Percentiles rank a stretch among this genome's conserved stretches.
Evolutionary conservation across 305 asterid species (phyloP).

Genomic region (Euphrasia arctica): DNA sequence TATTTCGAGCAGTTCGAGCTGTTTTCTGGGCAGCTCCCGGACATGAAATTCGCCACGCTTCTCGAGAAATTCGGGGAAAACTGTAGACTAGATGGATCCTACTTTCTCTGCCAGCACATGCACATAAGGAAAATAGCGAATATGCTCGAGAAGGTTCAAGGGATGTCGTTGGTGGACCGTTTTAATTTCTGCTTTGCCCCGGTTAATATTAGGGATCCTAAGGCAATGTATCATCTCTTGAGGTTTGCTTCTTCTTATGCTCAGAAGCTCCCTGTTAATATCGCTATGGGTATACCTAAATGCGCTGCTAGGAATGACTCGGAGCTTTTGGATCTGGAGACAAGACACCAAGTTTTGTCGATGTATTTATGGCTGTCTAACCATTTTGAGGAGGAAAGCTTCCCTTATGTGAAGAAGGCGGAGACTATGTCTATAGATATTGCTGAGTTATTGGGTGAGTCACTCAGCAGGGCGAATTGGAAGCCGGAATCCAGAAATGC

Average conservation of each 20-base stretch:
- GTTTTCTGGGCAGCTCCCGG: slow-evolving; percentile 73
- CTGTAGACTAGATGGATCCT: slow-evolving; percentile 69
- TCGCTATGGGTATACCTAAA: slow-evolving; percentile 88
- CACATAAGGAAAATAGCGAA: slow-evolving; percentile 81
- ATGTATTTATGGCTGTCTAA: slow-evolving; percentile 93
- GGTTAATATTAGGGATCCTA: slow-evolving; percentile 79
- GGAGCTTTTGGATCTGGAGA: slow-evolving; percentile 96
- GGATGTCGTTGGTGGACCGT: slow-evolving; percentile 81
- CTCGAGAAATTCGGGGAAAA: slow-evolving; percentile 70
- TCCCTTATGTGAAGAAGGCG: slow-evolving; percentile 75
- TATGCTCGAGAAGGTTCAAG: slow-evolving; percentile 72
- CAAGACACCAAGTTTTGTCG: slow-evolving; percentile 85
- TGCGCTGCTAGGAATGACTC: slow-evolving; percentile 73
- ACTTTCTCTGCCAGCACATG: slow-evolving; percentile 71
- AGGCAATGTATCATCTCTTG: slow-evolving; percentile 85
- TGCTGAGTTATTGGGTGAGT: slow-evolving; percentile 80
- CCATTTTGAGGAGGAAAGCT: slow-evolving; percentile 69
- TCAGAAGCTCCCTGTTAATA: slow-evolving; percentile 66
- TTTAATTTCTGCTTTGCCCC: slow-evolving; percentile 96
- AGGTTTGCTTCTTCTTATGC: slow-evolving; percentile 74
- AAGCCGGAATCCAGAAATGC: slow-evolving; percentile 75
- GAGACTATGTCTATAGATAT: slow-evolving; percentile 81
- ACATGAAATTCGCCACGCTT: slow-evolving; percentile 47
- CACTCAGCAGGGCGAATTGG: slow-evolving; percentile 74
- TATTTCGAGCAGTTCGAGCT: slow-evolving; percentile 88